phyloP scores from a whole-genome alignment of 768 basidiomycete genomes.

The Mycena albidolilacea region DNA sequence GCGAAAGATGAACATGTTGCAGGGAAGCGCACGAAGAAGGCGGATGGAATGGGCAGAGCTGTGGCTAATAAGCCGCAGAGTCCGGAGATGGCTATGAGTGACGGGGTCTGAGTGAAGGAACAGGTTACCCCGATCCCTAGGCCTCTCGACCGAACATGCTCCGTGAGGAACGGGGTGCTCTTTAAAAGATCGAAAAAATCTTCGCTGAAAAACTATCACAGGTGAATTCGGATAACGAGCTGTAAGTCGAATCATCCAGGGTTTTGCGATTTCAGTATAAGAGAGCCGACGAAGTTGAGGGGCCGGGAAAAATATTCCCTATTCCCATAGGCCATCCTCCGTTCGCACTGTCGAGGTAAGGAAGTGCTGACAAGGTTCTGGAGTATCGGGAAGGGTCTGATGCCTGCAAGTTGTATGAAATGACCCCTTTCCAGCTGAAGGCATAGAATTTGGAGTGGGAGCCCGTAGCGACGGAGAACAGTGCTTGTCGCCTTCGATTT shows the following conservation, averaged over 20 bases:
- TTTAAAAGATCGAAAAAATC: neutral
- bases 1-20: no score
- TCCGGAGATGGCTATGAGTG: no score
- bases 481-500: no score
- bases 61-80: no score
- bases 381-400: conserved; percentile 15
- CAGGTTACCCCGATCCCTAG: no score
- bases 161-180: neutral
- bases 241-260: neutral
- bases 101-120: no score
- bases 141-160: neutral
- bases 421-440: neutral
- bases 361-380: neutral
- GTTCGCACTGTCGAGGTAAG: neutral
- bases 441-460: neutral
- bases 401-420: neutral
- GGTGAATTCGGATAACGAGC: neutral
- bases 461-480: no score
- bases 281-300: conserved; percentile 3
- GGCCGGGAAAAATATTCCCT: neutral
- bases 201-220: neutral
- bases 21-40: no score
- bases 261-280: neutral
- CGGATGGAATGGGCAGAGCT: no score
- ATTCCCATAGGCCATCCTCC: neutral